A percentile compares a stretch with the other conserved stretches of the same genome.
phyloP scores from a whole-genome alignment of 805 yeast genomes.

The Pichia eremophila region DNA sequence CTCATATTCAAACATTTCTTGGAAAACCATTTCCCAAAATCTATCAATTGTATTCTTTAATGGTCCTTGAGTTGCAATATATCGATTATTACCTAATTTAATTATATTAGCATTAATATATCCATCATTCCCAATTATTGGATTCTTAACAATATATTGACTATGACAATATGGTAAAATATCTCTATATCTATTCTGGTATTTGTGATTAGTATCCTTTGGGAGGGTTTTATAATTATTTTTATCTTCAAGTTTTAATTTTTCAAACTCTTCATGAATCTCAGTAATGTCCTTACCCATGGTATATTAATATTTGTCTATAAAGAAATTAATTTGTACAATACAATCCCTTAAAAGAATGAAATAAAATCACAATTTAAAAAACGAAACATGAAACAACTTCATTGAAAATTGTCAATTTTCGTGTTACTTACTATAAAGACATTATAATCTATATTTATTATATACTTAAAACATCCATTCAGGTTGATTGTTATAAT shows the following conservation, averaged over 20 bases:
- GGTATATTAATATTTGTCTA: no score
- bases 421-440: no score
- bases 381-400: no score
- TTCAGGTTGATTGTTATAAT: constrained; percentile 10
- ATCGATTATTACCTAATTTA: constrained; percentile 16
- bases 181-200: constrained; percentile 47
- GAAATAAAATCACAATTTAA: no score
- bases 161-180: constrained; percentile 56
- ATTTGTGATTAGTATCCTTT: neutral
- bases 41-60: constrained; percentile 29
- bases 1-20: constrained; percentile 16
- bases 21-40: constrained; percentile 30
- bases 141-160: neutral
- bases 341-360: no score
- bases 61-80: constrained; percentile 69
- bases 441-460: no score
- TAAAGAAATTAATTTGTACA: no score
- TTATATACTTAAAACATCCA: neutral
- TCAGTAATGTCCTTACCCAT: no score
- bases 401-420: no score
- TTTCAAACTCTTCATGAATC: neutral
- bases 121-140: constrained; percentile 23
- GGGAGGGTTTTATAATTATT: neutral
- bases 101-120: constrained; percentile 33
- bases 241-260: neutral